These are phyloP conservation scores for Fusarium chuoi DNA, from an alignment of 2,329 filamentous ascomycete species.

Conservation along the genomic window DNA sequence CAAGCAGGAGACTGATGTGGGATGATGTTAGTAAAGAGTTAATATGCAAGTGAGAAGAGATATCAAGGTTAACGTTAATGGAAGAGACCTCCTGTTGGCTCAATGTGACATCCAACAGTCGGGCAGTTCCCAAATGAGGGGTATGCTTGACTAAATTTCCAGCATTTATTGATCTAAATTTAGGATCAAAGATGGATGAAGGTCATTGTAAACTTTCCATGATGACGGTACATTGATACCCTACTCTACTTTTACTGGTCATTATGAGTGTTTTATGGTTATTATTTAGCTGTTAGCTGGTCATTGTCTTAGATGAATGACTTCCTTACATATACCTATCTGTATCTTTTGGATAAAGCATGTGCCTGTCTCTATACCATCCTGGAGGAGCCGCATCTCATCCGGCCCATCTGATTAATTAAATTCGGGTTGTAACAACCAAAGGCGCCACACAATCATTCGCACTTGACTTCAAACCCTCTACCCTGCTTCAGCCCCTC, in stretches of 20 bases:
- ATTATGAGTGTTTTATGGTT: background rate
- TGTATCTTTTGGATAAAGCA: background rate
- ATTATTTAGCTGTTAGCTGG: background rate
- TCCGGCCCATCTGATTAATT: slow-evolving; percentile 17
- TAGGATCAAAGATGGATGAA: slow-evolving; percentile 5
- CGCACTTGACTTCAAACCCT: background rate
- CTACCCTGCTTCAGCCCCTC: slow-evolving; percentile 1
- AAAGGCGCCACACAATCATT: slow-evolving; percentile 3
- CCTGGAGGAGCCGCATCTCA: slow-evolving; percentile 32
- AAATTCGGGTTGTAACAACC: slow-evolving; percentile 1
- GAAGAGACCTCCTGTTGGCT: slow-evolving; percentile 9
- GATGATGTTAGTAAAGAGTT: slow-evolving; percentile 5
- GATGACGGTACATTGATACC: background rate
- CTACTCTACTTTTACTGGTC: background rate
- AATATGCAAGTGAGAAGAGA: slow-evolving; percentile 15
- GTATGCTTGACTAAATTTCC: slow-evolving; percentile 19
- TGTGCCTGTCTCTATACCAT: background rate
- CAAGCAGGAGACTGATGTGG: slow-evolving; percentile 7
- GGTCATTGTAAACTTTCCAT: background rate
- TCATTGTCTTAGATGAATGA: background rate
- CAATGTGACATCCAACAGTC: slow-evolving; percentile 24
- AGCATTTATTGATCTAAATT: slow-evolving; percentile 17
- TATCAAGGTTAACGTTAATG: background rate
- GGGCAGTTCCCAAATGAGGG: slow-evolving; percentile 30
- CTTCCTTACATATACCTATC: background rate